phyloP scores from a whole-genome alignment of 371 early-diverging fungal species.

The Zopfochytrium polystomum region DNA sequence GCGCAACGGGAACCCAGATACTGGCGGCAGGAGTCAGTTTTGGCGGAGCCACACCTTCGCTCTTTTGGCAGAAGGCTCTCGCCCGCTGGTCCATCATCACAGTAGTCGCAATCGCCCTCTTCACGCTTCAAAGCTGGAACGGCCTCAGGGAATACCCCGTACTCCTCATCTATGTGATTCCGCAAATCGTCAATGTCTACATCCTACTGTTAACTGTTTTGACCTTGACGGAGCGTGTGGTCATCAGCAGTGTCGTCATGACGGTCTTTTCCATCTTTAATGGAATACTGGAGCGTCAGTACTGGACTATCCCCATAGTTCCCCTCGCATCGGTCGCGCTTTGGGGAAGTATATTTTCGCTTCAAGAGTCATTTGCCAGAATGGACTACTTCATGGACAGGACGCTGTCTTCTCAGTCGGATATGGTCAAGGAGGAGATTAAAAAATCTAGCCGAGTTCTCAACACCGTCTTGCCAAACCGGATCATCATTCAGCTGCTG shows the following conservation, averaged over 20 bases:
- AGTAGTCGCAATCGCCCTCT: slow-evolving; percentile 3
- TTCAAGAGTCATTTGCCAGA: slow-evolving; percentile 20
- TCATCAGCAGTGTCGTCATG: slow-evolving; percentile 5
- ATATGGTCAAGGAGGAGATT: slow-evolving; percentile 38
- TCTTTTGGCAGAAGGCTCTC: slow-evolving; percentile 2
- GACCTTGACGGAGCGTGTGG: slow-evolving; percentile 13
- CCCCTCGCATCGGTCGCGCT: slow-evolving; percentile 9
- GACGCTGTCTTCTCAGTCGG: slow-evolving; percentile 38
- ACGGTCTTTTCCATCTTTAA: neutral
- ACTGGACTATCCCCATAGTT: slow-evolving; percentile 4
- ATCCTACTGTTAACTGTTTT: slow-evolving; percentile 12
- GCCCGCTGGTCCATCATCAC: slow-evolving; percentile 21
- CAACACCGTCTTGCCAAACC: slow-evolving; percentile 38
- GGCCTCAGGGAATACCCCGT: slow-evolving; percentile 10
- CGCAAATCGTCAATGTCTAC: slow-evolving; percentile 13
- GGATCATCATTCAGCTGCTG: slow-evolving; percentile 35
- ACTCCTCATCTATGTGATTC: slow-evolving; percentile 10
- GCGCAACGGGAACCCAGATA: slow-evolving; percentile 21
- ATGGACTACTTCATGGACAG: slow-evolving; percentile 29
- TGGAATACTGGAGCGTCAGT: neutral
- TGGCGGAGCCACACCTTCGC: neutral
- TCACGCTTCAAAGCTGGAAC: slow-evolving; percentile 2
- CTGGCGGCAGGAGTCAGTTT: slow-evolving; percentile 16
- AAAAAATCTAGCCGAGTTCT: slow-evolving; percentile 35
- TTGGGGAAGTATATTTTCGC: slow-evolving; percentile 12